Conservation (phyloP, 306 rosid genomes). For the Medicago ruthenica region DNA sequence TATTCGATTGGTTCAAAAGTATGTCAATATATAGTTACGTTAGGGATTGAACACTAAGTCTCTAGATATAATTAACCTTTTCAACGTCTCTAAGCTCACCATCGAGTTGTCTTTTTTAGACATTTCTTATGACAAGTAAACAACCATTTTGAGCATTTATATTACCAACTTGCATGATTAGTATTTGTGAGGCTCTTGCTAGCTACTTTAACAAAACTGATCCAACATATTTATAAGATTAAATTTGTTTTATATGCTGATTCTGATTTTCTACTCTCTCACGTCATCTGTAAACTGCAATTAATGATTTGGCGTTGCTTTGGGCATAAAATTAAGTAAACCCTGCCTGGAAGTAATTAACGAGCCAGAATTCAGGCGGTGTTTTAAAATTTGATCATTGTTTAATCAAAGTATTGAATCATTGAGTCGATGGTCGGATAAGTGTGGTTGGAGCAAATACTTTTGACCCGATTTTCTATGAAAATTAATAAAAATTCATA, state of each 20-base stretch:
- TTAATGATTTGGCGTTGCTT: neutral
- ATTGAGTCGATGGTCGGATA: no score
- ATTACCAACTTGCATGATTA: slow-evolving; percentile 8
- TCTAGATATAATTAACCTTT: no score
- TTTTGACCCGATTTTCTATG: no score
- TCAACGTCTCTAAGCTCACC: no score
- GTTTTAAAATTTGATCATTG: no score
- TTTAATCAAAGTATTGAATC: no score
- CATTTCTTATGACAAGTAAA: neutral
- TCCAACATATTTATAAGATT: neutral
- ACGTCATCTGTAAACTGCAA: neutral
- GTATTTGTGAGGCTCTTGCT: slow-evolving; percentile 17
- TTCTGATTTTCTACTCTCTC: neutral
- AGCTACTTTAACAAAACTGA: slow-evolving; percentile 1
- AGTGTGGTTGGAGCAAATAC: no score
- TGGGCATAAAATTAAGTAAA: neutral
- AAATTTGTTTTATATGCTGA: neutral
- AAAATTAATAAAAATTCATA: no score
- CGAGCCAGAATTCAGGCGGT: neutral
- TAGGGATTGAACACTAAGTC: no score
- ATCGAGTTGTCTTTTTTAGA: no score
- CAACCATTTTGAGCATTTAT: neutral
- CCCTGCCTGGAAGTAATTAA: neutral
- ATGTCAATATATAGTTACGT: no score
- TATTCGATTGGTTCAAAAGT: no score